phyloP scores from a whole-genome alignment of 2,329 filamentous ascomycete species.

The Aciculosporium take region DNA sequence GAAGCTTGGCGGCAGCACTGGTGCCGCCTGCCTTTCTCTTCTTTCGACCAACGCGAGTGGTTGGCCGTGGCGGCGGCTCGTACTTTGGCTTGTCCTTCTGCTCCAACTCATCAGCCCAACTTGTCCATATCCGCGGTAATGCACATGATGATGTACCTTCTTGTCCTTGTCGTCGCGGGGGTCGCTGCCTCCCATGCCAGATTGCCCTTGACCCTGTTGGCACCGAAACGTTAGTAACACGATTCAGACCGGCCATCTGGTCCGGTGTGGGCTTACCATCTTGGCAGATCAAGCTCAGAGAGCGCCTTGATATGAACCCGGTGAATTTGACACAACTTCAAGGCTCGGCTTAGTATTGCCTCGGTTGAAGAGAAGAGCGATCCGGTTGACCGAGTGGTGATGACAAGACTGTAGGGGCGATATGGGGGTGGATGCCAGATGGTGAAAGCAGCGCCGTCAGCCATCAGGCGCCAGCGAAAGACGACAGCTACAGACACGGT shows the following conservation, averaged over 20 bases:
- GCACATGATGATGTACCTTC: conserved; percentile 47
- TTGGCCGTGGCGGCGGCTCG: conserved; percentile 92
- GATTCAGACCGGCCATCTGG: neutral
- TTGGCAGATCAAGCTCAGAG: conserved; percentile 17
- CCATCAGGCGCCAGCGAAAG: conserved; percentile 31
- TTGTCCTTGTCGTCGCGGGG: conserved; percentile 81
- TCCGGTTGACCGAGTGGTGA: conserved; percentile 6
- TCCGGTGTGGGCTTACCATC: conserved; percentile 18
- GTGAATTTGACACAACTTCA: neutral
- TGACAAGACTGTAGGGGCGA: conserved; percentile 12
- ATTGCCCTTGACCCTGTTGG: conserved; percentile 65
- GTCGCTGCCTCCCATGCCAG: conserved; percentile 70
- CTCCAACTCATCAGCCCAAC: conserved; percentile 11
- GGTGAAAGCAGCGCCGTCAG: too few relatives aligned
- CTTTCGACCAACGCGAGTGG: conserved; percentile 92
- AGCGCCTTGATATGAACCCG: conserved; percentile 10
- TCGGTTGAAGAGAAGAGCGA: neutral
- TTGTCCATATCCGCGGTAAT: neutral
- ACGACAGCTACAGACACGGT: conserved; percentile 22
- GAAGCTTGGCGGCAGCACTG: conserved; percentile 89
- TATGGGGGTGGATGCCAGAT: conserved; percentile 14
- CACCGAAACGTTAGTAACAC: neutral
- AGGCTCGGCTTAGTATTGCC: neutral
- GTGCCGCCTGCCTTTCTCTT: conserved; percentile 93
- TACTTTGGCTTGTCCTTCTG: conserved; percentile 99